Evolutionary conservation across 2,329 filamentous ascomycete genomes (phyloP).

Genomic region (Neonectria ditissima): DNA sequence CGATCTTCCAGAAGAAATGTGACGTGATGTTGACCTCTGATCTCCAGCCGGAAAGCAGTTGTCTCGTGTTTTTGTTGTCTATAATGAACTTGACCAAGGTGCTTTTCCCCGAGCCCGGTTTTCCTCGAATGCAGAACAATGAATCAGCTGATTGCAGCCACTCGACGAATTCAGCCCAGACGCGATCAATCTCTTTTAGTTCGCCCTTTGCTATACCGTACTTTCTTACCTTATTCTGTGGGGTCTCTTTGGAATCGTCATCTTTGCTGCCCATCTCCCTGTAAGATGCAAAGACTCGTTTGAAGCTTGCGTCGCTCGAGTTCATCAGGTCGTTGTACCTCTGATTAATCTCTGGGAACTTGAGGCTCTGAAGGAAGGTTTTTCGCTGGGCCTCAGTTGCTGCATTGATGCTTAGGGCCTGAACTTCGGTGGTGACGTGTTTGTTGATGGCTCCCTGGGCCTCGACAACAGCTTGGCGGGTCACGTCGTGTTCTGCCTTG

Average conservation of each 20-base stretch:
- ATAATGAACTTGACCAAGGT: constrained; percentile 25
- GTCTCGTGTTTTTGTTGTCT: not conserved
- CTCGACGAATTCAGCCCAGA: not conserved
- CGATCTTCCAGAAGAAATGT: constrained; percentile 31
- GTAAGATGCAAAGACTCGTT: not conserved
- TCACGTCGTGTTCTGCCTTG: not conserved
- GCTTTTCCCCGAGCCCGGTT: constrained; percentile 34
- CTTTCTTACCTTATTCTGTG: not conserved
- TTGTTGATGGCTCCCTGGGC: not conserved
- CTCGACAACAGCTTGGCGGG: constrained; percentile 1
- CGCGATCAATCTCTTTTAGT: not conserved
- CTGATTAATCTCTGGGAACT: constrained; percentile 9
- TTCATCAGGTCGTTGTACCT: not conserved
- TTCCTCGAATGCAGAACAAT: constrained; percentile 21
- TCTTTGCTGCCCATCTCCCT: not conserved
- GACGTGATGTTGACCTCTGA: not conserved
- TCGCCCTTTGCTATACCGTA: not conserved
- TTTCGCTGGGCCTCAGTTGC: not conserved
- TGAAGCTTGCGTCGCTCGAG: constrained; percentile 3
- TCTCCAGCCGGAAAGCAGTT: not conserved
- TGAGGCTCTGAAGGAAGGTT: not conserved
- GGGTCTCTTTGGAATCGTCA: not conserved
- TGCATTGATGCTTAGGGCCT: not conserved
- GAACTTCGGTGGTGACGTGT: not conserved
- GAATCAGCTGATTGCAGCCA: constrained; percentile 14